A percentile compares a stretch with the other conserved stretches of the same genome.
phyloP scores from a whole-genome alignment of 805 yeast species.

The Danielozyma ontarioensis region DNA sequence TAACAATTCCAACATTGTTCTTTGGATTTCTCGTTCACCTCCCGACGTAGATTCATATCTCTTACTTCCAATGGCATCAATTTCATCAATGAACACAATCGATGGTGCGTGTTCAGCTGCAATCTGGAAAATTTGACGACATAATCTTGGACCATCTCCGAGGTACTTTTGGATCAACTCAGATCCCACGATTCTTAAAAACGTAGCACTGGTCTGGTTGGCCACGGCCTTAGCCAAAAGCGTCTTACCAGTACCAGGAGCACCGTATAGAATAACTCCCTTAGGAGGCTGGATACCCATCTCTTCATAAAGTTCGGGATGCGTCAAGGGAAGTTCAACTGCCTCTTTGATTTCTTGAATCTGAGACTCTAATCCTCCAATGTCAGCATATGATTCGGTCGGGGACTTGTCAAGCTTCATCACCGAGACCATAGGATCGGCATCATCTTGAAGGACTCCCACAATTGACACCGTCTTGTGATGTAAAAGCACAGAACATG shows the following conservation, averaged over 20 bases:
- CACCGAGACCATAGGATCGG: slow-evolving; percentile 96
- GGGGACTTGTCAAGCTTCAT: slow-evolving; percentile 99
- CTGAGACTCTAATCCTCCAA: slow-evolving; percentile 94
- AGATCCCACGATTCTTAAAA: slow-evolving; percentile 92
- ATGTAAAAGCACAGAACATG: slow-evolving; percentile 91
- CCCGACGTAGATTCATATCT: slow-evolving; percentile 96
- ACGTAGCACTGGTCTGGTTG: slow-evolving; percentile 94
- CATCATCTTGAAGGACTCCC: slow-evolving; percentile 97
- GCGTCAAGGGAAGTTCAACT: slow-evolving; percentile 91
- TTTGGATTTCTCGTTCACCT: slow-evolving; percentile 95
- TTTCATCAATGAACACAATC: slow-evolving; percentile 97
- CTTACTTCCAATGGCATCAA: slow-evolving; percentile 98
- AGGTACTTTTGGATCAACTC: slow-evolving; percentile 94
- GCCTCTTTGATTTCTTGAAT: slow-evolving; percentile 98
- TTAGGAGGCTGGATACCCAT: slow-evolving; percentile 99
- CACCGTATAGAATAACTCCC: slow-evolving; percentile 95
- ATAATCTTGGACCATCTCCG: slow-evolving; percentile 96
- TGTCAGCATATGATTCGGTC: slow-evolving; percentile 92
- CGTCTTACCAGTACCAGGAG: slow-evolving; percentile 98
- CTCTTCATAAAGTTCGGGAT: slow-evolving; percentile 95
- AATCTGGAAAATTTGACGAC: slow-evolving; percentile 90
- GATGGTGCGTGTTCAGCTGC: slow-evolving; percentile 98
- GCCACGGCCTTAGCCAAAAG: slow-evolving; percentile 96
- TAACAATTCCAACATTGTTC: slow-evolving; percentile 94
- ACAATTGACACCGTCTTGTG: slow-evolving; percentile 94